Evolutionary conservation across 495 filamentous ascomycete genomes (phyloP), one percentile per base, ranked within the genome.

Genomic region (Parachaetomium inaequale): DNA sequence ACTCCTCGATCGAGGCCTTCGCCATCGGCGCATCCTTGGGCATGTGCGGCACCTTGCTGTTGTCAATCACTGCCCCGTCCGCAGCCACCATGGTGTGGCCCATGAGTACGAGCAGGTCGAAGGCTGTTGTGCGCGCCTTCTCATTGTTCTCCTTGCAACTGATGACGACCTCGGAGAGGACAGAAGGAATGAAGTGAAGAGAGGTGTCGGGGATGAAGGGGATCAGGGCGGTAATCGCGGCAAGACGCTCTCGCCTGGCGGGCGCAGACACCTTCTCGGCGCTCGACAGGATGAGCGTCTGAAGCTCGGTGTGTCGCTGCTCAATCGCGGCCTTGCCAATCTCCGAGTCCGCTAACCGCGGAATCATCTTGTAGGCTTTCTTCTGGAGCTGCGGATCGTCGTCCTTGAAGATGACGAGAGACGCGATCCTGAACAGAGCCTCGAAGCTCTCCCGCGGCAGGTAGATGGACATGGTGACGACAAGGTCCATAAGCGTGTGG

Each of bases 321-420:
- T 81, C 66, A 7, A 98, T 81, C 15, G 92, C 91, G 6, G 76
- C 75, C 36, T 79, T 80, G 17, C 95, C 95, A 29, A 76, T 80
- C n/a, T 86, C 81, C 7, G 92, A 93, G 32, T 89, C 85, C 3
- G 89, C 88, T 46, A 98, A 83, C 32, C 93, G 85, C 8, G 94
- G 93, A 57, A 98, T 91, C 52, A 98, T 81, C 75, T 98, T 97
- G 80, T 98, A 98, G 4, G 94, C 93, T 76, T 98, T 98, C 84
- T 98, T 98, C 73, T 98, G 92, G n/a, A 98, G 80, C 70, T 97
- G 93, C 28, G 94, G 88, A 64, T 98, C 95, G 36, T 86, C 81
- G 51, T 84, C 75, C 65, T 85, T 87, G 66, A 87, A 85, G 58
- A 98, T 83, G 54, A 96, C 87, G 14, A 88, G 79, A 0, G 90